Evolutionary conservation across 768 basidiomycete genomes (phyloP).

Genomic region (Leucocoprinus sp.): DNA sequence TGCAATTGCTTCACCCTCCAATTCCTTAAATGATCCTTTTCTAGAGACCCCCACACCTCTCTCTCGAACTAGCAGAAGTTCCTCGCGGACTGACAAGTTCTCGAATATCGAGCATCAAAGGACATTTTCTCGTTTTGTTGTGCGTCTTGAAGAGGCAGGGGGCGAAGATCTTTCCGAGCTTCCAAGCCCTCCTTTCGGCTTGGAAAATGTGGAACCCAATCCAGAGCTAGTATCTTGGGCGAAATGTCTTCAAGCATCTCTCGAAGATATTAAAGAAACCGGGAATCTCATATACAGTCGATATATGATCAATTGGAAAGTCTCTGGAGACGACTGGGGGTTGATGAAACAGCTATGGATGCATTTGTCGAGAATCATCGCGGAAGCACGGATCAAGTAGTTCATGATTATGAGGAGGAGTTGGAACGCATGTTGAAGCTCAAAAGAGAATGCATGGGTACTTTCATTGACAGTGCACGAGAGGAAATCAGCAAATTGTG

Average conservation of each 20-base stretch:
- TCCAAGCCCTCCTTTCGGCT: slow-evolving; percentile 35
- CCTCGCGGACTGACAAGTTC: slow-evolving; percentile 20
- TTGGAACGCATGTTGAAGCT: slow-evolving; percentile 84
- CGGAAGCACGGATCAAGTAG: slow-evolving; percentile 70
- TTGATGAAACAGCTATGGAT: slow-evolving; percentile 75
- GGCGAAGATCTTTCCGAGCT: slow-evolving; percentile 35
- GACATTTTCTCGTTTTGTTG: slow-evolving; percentile 56
- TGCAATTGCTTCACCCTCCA: slow-evolving; percentile 23
- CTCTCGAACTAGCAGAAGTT: slow-evolving; percentile 31
- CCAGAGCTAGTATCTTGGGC: slow-evolving; percentile 71
- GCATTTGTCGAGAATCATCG: slow-evolving; percentile 84
- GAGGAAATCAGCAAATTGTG: slow-evolving; percentile 75
- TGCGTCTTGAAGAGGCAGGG: slow-evolving; percentile 50
- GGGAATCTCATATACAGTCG: slow-evolving; percentile 82
- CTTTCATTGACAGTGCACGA: slow-evolving; percentile 76
- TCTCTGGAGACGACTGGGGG: slow-evolving; percentile 82
- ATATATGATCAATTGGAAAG: slow-evolving; percentile 92
- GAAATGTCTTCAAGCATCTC: slow-evolving; percentile 40
- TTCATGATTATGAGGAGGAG: slow-evolving; percentile 83
- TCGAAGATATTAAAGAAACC: slow-evolving; percentile 67
- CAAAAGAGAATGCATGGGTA: slow-evolving; percentile 79
- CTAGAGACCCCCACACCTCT: slow-evolving; percentile 44
- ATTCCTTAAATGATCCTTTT: slow-evolving; percentile 40
- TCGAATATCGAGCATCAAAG: slow-evolving; percentile 44
- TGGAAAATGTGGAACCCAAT: slow-evolving; percentile 77